These are phyloP conservation scores for Mucor indicus DNA, from an alignment of 371 early-diverging fungal genomes.

Conservation along the genomic window DNA sequence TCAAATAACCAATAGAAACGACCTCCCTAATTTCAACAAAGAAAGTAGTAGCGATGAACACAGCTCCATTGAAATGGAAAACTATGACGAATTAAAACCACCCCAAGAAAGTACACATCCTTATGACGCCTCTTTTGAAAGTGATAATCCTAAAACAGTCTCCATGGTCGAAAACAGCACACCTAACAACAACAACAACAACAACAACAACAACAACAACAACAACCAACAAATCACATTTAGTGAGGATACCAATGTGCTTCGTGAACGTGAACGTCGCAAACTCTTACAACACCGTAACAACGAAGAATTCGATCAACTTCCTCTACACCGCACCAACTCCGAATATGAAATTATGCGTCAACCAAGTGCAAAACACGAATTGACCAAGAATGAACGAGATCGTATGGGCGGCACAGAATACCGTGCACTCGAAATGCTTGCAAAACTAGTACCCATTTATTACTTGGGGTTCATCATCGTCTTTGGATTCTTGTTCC, in stretches of 20 bases:
- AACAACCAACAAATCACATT: slow-evolving; percentile 23
- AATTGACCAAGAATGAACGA: slow-evolving; percentile 31
- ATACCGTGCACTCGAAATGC: slow-evolving; percentile 35
- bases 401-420: slow-evolving; percentile 40
- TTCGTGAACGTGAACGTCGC: slow-evolving; percentile 19
- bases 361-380: slow-evolving; percentile 18
- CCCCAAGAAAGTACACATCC: not conserved
- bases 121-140: not conserved
- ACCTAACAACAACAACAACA: not conserved
- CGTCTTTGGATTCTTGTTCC: slow-evolving; percentile 24
- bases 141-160: not conserved
- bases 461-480: slow-evolving; percentile 26
- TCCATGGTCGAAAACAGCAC: not conserved
- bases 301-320: not conserved
- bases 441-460: slow-evolving; percentile 28
- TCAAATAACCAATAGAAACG: not conserved
- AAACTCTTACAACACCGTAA: slow-evolving; percentile 2
- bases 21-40: not conserved
- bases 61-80: not conserved
- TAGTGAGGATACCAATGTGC: slow-evolving; percentile 22
- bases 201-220: slow-evolving; percentile 12
- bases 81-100: not conserved
- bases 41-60: not conserved
- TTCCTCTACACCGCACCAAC: slow-evolving; percentile 10
- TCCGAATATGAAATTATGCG: slow-evolving; percentile 25